A percentile compares a stretch with the other conserved stretches of the same genome.
Evolutionary conservation across 495 filamentous ascomycete species (phyloP).

Genomic region (Copromyces sp.): DNA sequence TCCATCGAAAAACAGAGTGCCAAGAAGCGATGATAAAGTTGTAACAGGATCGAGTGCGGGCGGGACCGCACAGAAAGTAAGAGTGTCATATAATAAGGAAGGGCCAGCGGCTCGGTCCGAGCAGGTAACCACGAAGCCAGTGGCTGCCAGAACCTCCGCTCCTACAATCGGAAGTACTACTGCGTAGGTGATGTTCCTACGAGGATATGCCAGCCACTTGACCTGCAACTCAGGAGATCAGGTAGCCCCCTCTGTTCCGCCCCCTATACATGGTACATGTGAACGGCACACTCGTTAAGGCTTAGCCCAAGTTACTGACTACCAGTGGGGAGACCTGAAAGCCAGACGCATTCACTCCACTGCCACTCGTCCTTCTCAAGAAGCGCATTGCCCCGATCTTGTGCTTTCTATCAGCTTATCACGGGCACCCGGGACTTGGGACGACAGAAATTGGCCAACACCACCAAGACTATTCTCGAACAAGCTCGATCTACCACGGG

Average conservation of each 20-base stretch:
- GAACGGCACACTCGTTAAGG: not conserved
- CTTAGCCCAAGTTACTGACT: not conserved
- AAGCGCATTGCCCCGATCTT: not conserved
- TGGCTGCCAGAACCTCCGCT: not conserved
- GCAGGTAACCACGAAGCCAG: not conserved
- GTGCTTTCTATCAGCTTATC: not conserved
- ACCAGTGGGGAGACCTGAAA: not conserved
- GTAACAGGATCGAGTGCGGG: not conserved
- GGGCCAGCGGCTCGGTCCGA: not conserved
- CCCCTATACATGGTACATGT: not conserved
- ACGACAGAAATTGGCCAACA: not conserved
- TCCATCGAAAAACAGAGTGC: not conserved
- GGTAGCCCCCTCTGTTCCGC: not conserved
- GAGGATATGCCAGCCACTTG: not conserved
- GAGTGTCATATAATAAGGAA: not conserved
- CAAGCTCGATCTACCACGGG: not conserved
- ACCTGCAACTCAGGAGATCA: not conserved
- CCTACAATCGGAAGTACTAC: not conserved
- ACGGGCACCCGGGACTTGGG: not conserved
- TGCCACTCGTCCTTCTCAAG: not conserved
- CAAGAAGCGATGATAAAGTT: not conserved
- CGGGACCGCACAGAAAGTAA: not conserved
- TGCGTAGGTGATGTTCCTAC: not conserved
- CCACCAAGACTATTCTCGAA: not conserved
- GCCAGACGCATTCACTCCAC: not conserved